Percentiles rank a stretch among this genome's conserved stretches.
Conservation (phyloP, 805 yeast species). For the Candida pseudoglaebosa region DNA sequence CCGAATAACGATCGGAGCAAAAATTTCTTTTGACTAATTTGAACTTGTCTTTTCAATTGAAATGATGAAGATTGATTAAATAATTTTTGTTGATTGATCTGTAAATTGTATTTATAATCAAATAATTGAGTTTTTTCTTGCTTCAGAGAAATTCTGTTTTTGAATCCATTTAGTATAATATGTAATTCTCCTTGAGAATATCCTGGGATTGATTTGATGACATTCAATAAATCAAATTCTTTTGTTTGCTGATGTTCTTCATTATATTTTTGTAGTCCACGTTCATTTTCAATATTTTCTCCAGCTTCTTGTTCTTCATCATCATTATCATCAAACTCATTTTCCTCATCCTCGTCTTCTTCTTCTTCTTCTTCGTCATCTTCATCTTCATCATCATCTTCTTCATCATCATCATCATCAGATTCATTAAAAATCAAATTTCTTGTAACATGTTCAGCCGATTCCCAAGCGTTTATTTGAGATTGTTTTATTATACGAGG, state of each 20-base stretch:
- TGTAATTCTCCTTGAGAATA: slow-evolving; percentile 34
- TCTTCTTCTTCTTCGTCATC: too few species aligned
- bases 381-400: slow-evolving; percentile 12
- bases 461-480: slow-evolving; percentile 44
- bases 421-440: slow-evolving; percentile 33
- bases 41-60: slow-evolving; percentile 34
- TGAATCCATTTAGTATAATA: slow-evolving; percentile 18
- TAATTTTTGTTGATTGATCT: slow-evolving; percentile 28
- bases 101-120: slow-evolving; percentile 29
- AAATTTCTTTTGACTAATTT: slow-evolving; percentile 38
- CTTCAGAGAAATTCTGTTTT: slow-evolving; percentile 10
- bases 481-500: slow-evolving; percentile 37
- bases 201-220: slow-evolving; percentile 35
- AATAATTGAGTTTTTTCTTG: slow-evolving; percentile 24
- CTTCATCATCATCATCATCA: slow-evolving; percentile 20
- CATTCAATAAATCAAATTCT: slow-evolving; percentile 4
- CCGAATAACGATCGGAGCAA: slow-evolving; percentile 37
- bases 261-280: too few species aligned
- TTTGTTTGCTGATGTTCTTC: too few species aligned
- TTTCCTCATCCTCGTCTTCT: too few species aligned
- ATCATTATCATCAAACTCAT: slow-evolving; percentile 5
- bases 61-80: slow-evolving; percentile 31
- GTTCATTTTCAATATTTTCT: too few species aligned
- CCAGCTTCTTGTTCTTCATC: too few species aligned
- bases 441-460: slow-evolving; percentile 36